phyloP scores from a whole-genome alignment of 2,329 filamentous ascomycete genomes.

The Hyphodiscus sp. region DNA sequence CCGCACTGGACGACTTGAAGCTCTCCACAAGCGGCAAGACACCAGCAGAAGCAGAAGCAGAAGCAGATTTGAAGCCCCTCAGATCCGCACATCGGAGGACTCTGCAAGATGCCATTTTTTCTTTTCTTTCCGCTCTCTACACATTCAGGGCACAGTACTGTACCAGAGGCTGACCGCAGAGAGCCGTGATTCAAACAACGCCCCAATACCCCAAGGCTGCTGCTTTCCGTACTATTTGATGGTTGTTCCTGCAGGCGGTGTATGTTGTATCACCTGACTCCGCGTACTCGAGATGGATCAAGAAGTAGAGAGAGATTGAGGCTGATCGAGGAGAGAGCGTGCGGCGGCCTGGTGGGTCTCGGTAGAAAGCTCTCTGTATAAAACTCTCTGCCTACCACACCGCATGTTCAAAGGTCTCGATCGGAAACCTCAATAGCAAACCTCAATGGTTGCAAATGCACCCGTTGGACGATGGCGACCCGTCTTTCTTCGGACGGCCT shows the following conservation, averaged over 20 bases:
- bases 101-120: neutral
- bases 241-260: neutral
- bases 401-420: neutral
- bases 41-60: neutral
- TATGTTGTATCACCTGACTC: conserved; percentile 2
- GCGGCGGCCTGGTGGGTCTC: neutral
- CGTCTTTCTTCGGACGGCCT: neutral
- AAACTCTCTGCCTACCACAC: neutral
- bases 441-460: neutral
- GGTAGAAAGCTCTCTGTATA: neutral
- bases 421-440: neutral
- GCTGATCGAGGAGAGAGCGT: neutral
- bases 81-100: neutral
- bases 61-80: neutral
- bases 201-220: conserved; percentile 1
- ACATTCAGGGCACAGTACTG: conserved; percentile 1
- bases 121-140: neutral
- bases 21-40: neutral
- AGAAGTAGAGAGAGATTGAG: neutral
- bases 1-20: conserved; percentile 9
- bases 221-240: conserved; percentile 1
- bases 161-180: conserved; percentile 5
- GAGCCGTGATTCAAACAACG: conserved; percentile 4
- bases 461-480: neutral
- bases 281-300: neutral